Conservation (phyloP, 495 filamentous ascomycete genomes). For the Daldinia concentrica region DNA sequence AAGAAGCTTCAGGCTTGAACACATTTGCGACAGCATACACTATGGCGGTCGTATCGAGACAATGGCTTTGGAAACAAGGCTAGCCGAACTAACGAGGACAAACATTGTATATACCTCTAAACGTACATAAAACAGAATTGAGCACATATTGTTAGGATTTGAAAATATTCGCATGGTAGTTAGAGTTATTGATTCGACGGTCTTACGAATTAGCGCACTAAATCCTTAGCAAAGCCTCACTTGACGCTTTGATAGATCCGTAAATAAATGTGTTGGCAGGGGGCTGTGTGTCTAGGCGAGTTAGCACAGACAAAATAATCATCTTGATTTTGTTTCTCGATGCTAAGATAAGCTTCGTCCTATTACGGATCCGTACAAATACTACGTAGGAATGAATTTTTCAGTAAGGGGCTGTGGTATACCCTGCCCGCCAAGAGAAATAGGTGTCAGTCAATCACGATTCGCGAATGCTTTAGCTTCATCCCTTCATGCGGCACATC, state of each 20-base stretch:
- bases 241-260: background rate
- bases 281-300: background rate
- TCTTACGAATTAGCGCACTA: background rate
- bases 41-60: background rate
- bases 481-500: background rate
- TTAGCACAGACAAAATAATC: background rate
- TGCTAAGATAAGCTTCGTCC: background rate
- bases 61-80: background rate
- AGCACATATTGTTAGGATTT: background rate
- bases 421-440: constrained; percentile 15
- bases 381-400: background rate
- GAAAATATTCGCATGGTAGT: background rate
- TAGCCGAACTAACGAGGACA: background rate
- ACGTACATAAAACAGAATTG: background rate
- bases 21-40: background rate
- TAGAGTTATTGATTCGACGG: background rate
- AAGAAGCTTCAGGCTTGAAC: background rate
- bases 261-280: background rate
- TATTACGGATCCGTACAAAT: background rate
- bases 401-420: background rate
- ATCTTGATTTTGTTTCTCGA: background rate
- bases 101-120: background rate
- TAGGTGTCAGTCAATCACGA: background rate
- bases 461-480: background rate
- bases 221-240: background rate